Base-by-base conservation (phyloP, 257 asterid genomes). In the Ligustrum vulgare region DNA sequence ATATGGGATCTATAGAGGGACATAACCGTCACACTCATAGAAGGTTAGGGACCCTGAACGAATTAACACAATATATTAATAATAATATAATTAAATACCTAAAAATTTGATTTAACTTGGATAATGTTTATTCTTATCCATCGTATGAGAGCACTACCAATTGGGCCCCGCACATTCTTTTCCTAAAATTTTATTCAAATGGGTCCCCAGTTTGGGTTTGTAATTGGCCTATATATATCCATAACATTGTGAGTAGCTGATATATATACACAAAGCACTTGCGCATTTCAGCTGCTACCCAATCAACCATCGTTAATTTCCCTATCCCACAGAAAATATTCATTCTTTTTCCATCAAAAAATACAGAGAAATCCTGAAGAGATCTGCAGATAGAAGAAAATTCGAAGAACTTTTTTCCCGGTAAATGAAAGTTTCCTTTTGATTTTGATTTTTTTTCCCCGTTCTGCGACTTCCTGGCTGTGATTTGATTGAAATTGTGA, bases 201-300 rank as follows among this genome's bases (percentile, higher is more conserved):
- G 22, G 25, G 25, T n/a, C 62, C 62, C 62, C 56, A 15, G n/a
- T 16, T 4, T 51, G 10, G 62, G 62, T 51, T 51, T 51, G 16
- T 16, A 49, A 16, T 16, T 49, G 20, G 67, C 33, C 67, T 71
- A 71, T 77, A 71, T 77, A 71, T 77, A 77, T 77, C 69, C 80
- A 32, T 25, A 10, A n/a, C 33, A 32, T 31, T 41, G 10, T 16
- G 65, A 70, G 76, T 11, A 25, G 54, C 49, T 54, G 28, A 41
- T n/a, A 60, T 43, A 60, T 43, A 22, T 31, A 56, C 80, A 22
- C 1, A 70, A 76, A 16, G 12, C 75, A 32, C 45, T 63, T 36
- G n/a, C 51, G n/a, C 15, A 75, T 67, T 15, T 20, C 31, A 16
- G 31, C 51, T 15, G 18, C 62, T 39, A 58, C 18, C 18, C 66